phyloP scores from a whole-genome alignment of 1,139 yeast species.

The Diutina catenulata region DNA sequence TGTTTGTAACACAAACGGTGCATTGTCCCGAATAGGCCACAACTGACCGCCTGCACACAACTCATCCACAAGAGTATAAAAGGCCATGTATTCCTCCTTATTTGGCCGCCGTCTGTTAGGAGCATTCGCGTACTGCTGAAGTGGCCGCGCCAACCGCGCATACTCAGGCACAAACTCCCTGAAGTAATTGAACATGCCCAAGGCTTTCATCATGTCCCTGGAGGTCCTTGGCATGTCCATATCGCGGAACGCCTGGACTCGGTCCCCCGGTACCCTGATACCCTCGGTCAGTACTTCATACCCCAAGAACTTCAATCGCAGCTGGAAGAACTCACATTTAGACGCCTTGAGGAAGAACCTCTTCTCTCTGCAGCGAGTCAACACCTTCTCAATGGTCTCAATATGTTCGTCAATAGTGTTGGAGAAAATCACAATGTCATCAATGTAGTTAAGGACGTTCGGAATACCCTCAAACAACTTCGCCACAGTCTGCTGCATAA shows the following conservation, averaged over 20 bases:
- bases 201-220: neutral
- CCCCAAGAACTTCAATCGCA: neutral
- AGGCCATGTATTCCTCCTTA: no score
- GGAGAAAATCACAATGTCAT: neutral
- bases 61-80: neutral
- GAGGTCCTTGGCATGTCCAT: neutral
- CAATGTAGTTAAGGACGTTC: neutral
- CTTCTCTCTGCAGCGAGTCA: neutral
- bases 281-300: neutral
- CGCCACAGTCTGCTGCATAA: neutral
- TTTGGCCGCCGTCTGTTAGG: no score
- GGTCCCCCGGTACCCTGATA: neutral
- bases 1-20: neutral
- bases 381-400: neutral
- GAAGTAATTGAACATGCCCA: neutral
- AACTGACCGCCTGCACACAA: neutral
- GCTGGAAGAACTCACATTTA: neutral
- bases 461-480: neutral
- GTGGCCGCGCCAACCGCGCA: neutral
- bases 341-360: neutral
- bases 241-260: neutral
- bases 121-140: neutral
- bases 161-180: neutral
- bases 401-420: neutral
- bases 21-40: neutral